Base-by-base conservation (phyloP, 1,284 basidiomycete genomes). In the Pseudozyma sp. region DNA sequence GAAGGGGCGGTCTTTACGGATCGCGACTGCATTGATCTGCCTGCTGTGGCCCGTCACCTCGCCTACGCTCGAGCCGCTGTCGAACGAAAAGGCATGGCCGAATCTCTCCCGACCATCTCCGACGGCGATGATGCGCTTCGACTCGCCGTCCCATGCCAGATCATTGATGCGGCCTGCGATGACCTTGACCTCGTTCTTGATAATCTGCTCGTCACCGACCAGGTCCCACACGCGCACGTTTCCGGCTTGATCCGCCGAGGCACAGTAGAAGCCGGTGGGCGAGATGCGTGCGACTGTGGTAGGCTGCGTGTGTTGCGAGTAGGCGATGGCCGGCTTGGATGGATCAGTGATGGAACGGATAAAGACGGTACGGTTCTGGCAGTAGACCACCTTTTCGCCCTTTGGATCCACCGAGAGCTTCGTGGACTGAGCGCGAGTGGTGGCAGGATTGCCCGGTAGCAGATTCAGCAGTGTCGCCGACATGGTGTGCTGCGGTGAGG, bases 31-130 rank as follows among this genome's bases (percentile, higher is more conserved):
- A 70, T 95, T 99, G 84, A 98, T 90, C 10, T 92, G 92, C 88
- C 98, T 98, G 50, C 91, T 91, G 85, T 99, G 95, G 0, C 96
- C 97, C 16, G 88, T 88, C 66, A 99, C 94, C 77, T 96, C 94
- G n/a, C 97, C 97, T 1, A 91, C 92, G 4, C 92, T 92, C 6
- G 92, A 89, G 1, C 97, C 97, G 33, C 90, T 80, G 69, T 86
- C 85, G 34, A 85, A 90, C 76, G 71, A 57, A 55, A 84, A 83
- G 6, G 80, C 81, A 30, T 75, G 70, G 5, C 81, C 81, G 49
- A 80, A 83, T 91, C 91, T 92, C 81, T 95, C 95, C 70, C 90
- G 89, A 43, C 96, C 96, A 69, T 97, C 94, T 50, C 97, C 97
- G n/a, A 94, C 96, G 16, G 92, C 94, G 52, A 98, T 92, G 75